Base-by-base conservation (phyloP, 306 rosid species). In the Mucuna pruriens region DNA sequence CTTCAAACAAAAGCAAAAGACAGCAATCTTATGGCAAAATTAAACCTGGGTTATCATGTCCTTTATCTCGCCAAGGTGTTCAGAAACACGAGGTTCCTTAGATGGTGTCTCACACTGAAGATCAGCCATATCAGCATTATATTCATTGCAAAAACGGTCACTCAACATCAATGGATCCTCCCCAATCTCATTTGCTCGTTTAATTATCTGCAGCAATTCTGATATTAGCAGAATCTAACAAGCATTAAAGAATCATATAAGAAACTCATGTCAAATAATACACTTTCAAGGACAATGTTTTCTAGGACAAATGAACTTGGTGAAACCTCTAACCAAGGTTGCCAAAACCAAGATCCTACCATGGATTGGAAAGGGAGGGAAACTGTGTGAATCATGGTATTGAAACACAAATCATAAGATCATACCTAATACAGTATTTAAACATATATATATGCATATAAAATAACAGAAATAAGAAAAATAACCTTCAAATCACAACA, bases 61-160 rank as follows among this genome's bases (percentile, higher is more conserved):
- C 89, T 88, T 91, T 77, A 93, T 95, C 85, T 95, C 88, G 45
- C 77, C 96, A 90, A 95, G 86, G 85, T 95, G 98, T 12, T 88
- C 92, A 55, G 99, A 95, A 75, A 95, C 99, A 60, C 93, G 92
- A 7, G 98, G 98, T 83, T 93, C 93, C 82, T 62, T 89, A 16
- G 96, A 85, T n/a, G 99, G 99, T 84, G 64, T 36, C 79, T 88
- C 90, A 78, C 99, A 95, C 81, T 91, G 96, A 77, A 95, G 98
- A 83, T 78, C 92, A 29, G 75, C 83, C 97, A 89, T 92, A 84
- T 95, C 99, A 70, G 52, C 65, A 78, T 85, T 77, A 85, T 95
- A 95, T 78, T 95, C 99, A 81, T 93, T 71, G 51, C 99, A 95
- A 87, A 85, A 95, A 22, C 87, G 94, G 68, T 76, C 82, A 78